A percentile compares a stretch with the other conserved stretches of the same genome.
Evolutionary conservation across 805 yeast genomes (phyloP).

Genomic region (Metschnikowia gruessii): DNA sequence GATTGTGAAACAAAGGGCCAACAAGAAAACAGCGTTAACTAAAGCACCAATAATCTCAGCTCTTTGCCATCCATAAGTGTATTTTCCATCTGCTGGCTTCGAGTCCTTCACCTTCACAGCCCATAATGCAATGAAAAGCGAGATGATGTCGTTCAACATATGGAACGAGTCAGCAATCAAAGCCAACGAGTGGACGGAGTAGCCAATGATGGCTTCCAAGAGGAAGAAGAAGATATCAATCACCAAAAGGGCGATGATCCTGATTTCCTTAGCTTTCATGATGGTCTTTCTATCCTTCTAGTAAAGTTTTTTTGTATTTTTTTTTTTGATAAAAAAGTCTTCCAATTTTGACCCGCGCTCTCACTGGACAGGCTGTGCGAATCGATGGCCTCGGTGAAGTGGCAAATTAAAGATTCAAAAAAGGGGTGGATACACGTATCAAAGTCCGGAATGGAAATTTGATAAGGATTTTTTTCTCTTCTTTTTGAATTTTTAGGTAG

Average conservation of each 20-base stretch:
- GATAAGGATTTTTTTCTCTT: too few species aligned
- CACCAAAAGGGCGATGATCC: constrained; percentile 67
- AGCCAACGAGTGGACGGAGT: constrained; percentile 90
- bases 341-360: not conserved
- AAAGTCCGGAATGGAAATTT: too few species aligned
- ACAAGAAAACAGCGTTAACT: constrained; percentile 85
- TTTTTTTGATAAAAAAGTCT: too few species aligned
- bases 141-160: constrained; percentile 92
- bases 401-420: too few species aligned
- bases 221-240: constrained; percentile 83
- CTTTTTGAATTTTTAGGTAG: too few species aligned
- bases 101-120: constrained; percentile 89
- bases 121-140: constrained; percentile 89
- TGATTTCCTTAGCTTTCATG: constrained; percentile 57
- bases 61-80: constrained; percentile 97
- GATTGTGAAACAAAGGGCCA: constrained; percentile 90
- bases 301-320: not conserved
- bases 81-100: constrained; percentile 77
- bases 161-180: constrained; percentile 96
- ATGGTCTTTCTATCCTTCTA: not conserved
- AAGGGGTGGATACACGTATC: too few species aligned
- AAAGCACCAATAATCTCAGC: constrained; percentile 96
- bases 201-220: constrained; percentile 80
- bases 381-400: too few species aligned
- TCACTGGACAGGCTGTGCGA: not conserved